Evolutionary conservation across 75 land plant species (phyloP).

Genomic region (Picea glauca): DNA sequence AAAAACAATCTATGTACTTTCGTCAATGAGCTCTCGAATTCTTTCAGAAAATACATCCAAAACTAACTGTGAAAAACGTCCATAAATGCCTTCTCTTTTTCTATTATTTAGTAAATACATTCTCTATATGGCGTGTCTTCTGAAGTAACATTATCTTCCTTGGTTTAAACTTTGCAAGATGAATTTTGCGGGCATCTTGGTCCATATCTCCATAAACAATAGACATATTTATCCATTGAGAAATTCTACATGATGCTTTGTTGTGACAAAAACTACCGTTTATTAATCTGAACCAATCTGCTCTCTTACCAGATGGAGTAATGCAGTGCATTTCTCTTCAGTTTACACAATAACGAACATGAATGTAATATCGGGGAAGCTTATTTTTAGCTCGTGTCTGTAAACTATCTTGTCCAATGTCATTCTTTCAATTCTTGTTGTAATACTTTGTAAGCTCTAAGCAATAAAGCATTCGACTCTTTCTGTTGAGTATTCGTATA

Average conservation of each 20-base stretch:
- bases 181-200: slow-evolving; percentile 93
- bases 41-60: slow-evolving; percentile 69
- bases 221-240: slow-evolving; percentile 75
- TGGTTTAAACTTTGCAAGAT: slow-evolving; percentile 83
- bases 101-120: slow-evolving; percentile 41
- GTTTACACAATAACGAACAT: slow-evolving; percentile 77
- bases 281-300: slow-evolving; percentile 80
- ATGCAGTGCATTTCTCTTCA: slow-evolving; percentile 84
- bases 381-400: too few species aligned
- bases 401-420: too few species aligned
- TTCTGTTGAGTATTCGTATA: too few species aligned
- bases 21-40: slow-evolving; percentile 57
- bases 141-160: slow-evolving; percentile 84
- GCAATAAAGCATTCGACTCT: too few species aligned
- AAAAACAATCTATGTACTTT: slow-evolving; percentile 47
- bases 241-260: slow-evolving; percentile 97
- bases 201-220: slow-evolving; percentile 98
- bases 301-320: slow-evolving; percentile 81
- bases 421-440: too few species aligned
- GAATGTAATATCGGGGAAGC: slow-evolving; percentile 78
- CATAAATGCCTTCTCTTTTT: slow-evolving; percentile 89
- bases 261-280: slow-evolving; percentile 86
- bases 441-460: too few species aligned
- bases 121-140: slow-evolving; percentile 84
- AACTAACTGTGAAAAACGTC: slow-evolving; percentile 78